Conservation (phyloP, 331 rosid genomes). For the Ulmus americana region DNA sequence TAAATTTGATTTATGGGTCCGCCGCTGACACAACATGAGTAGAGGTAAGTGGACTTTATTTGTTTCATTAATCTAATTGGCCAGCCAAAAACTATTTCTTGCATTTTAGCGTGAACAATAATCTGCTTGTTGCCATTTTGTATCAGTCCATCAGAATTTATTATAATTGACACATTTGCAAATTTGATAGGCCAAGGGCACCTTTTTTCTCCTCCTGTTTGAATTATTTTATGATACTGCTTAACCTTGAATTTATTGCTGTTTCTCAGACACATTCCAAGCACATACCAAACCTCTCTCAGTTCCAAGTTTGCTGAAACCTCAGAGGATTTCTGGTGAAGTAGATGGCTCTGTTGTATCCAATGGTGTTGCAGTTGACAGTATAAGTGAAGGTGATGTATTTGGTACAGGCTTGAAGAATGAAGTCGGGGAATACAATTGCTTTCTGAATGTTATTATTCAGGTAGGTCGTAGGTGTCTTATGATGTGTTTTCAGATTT, state of each 20-base stretch:
- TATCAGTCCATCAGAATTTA: no score
- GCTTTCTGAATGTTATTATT: slow-evolving; percentile 95
- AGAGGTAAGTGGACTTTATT: background rate
- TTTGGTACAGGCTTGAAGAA: slow-evolving; percentile 86
- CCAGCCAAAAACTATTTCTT: background rate
- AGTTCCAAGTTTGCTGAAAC: slow-evolving; percentile 39
- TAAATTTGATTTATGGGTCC: no score
- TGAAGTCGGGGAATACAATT: slow-evolving; percentile 98
- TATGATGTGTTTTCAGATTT: slow-evolving; percentile 22
- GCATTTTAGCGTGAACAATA: slow-evolving; percentile 2
- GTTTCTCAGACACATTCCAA: slow-evolving; percentile 62
- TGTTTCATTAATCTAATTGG: background rate
- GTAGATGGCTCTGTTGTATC: slow-evolving; percentile 38
- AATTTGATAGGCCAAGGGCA: background rate
- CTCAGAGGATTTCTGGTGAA: slow-evolving; percentile 34
- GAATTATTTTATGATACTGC: slow-evolving; percentile 14
- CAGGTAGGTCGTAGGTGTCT: slow-evolving; percentile 57
- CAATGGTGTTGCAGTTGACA: slow-evolving; percentile 33
- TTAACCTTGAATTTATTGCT: slow-evolving; percentile 32
- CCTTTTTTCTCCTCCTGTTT: slow-evolving; percentile 10
- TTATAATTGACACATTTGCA: background rate
- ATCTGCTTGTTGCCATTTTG: no score
- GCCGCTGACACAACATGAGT: background rate
- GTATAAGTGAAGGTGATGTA: slow-evolving; percentile 36
- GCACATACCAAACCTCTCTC: slow-evolving; percentile 44